Evolutionary conservation across 2,329 filamentous ascomycete genomes (phyloP), one percentile per base, ranked within the genome.

Genomic region (Daldinia sp.): DNA sequence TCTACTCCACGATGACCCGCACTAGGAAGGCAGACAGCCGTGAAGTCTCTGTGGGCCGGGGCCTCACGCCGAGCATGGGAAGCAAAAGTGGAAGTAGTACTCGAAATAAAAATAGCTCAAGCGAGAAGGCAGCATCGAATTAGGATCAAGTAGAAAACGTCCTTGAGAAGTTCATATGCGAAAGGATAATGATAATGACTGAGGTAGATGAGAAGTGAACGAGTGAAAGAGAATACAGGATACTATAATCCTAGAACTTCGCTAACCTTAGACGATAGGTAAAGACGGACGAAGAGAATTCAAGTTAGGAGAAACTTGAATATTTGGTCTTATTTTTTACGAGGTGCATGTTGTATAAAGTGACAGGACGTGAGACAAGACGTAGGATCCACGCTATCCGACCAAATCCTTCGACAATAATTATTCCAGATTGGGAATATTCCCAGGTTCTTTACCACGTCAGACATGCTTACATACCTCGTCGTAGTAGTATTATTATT

Each of bases 281-380:
- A 30, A 39, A 35, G 17, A 30, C 32, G 19, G 10, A 17, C 23
- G 25, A 9, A n/a, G 48, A 37, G 39, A 45, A 41, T 63, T 37
- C 43, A 49, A 32, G n/a, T n/a, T 39, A 39, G 17, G n/a, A 53
- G 50, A 50, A 50, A 67, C 54, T 37, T 23, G 10, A 41, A 64
- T 64, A 39, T 54, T 54, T 58, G 58, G 53, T 47, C 48, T 45
- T 64, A 29, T 23, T 37, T 41, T 54, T 56, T 50, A 51, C 52
- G 53, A 51, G 35, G 49, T 48, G 54, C 59, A 48, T 55, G n/a
- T 37, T 25, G 37, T 25, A 35, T 17, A 53, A n/a, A 56, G 50
- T 61, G 61, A 59, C 48, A 41, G 64, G 64, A 64, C 52, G 39
- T 35, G 54, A 63, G 53, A 64, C 57, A 55, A n/a, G 58, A 58